These are phyloP conservation scores for Pestalotiopsis sp. DNA, from an alignment of 2,329 filamentous ascomycete genomes.

Conservation along the genomic window DNA sequence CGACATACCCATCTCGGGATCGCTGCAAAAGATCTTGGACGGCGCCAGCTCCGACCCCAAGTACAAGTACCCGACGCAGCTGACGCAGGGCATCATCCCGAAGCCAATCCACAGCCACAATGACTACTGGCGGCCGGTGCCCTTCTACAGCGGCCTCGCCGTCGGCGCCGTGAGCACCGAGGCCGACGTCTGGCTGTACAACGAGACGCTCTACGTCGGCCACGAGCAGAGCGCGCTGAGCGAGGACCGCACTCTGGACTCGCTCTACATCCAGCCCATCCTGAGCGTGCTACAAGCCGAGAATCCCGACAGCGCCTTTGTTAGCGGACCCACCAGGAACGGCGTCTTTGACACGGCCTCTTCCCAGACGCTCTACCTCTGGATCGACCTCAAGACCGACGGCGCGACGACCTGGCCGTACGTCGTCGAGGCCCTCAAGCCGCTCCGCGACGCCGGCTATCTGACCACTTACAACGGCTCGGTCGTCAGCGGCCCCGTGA, in stretches of 20 bases:
- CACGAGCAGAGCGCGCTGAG: slow-evolving; percentile 58
- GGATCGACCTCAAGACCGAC: slow-evolving; percentile 69
- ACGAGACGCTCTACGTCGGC: slow-evolving; percentile 59
- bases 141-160: slow-evolving; percentile 60
- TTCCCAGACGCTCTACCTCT: slow-evolving; percentile 55
- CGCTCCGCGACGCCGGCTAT: slow-evolving; percentile 58
- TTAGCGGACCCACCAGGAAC: slow-evolving; percentile 34
- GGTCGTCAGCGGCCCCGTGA: slow-evolving; percentile 57
- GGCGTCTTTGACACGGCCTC: slow-evolving; percentile 58
- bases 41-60: slow-evolving; percentile 3
- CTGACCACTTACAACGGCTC: slow-evolving; percentile 52
- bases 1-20: slow-evolving; percentile 12
- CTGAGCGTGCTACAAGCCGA: slow-evolving; percentile 56
- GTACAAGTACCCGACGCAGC: slow-evolving; percentile 14
- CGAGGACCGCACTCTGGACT: slow-evolving; percentile 55
- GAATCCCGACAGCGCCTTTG: slow-evolving; percentile 48
- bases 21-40: slow-evolving; percentile 19
- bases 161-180: slow-evolving; percentile 64
- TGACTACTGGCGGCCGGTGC: slow-evolving; percentile 65
- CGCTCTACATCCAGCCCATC: slow-evolving; percentile 65
- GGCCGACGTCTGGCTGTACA: slow-evolving; percentile 66
- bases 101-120: slow-evolving; percentile 65
- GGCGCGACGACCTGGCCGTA: slow-evolving; percentile 51
- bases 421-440: slow-evolving; percentile 54
- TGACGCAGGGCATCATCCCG: slow-evolving; percentile 18